Base-by-base conservation (phyloP, 2,329 filamentous ascomycete species). In the Aurifilum marmelostoma region DNA sequence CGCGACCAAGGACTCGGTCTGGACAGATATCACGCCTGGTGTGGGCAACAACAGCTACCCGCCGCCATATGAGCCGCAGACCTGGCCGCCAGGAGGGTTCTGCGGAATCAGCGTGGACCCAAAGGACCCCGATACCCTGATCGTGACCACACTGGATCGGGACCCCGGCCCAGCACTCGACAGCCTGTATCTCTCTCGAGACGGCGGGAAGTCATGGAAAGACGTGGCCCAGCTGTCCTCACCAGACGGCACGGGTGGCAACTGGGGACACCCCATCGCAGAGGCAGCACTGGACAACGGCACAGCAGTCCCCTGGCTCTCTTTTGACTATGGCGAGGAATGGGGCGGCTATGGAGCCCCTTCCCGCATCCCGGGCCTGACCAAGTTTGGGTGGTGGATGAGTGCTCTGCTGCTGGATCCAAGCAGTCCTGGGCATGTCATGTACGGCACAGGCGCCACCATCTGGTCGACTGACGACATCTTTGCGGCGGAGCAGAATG, bases 341-440 rank as follows among this genome's bases (percentile, higher is more conserved):
- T 67, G 66, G 66, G 59, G 47, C 7, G 66, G 66, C 2, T 67
- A 67, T 18, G 66, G 66, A 1, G 66, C 66, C 9, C 59, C 66
- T 2, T 63, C 59, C 3, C 66, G 59, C n/a, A 34, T 67, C 29
- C 41, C 56, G 11, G 59, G 66, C 18, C 66, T 67, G 47, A 56
- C 66, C 1, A 67, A 67, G 50, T 56, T 67, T 50, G 66, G 66
- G 6, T 67, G 66, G 66, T 67, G 66, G 66, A 67, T 67, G 66
- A 67, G 59, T 16, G 66, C 66, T 2, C 37, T 67, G 32, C 66
- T 67, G 16, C 27, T 67, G 37, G 66, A 67, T 18, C 66, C 66
- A 9, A 27, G 18, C 12, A 43, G 32, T 2, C 60, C 66, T 0
- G 59, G 66, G 3, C 59, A 61, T n/a, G 59, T 67, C 11, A 39